Evolutionary conservation across 1,139 yeast genomes (phyloP).

Genomic region (Yamadazyma conglobata): DNA sequence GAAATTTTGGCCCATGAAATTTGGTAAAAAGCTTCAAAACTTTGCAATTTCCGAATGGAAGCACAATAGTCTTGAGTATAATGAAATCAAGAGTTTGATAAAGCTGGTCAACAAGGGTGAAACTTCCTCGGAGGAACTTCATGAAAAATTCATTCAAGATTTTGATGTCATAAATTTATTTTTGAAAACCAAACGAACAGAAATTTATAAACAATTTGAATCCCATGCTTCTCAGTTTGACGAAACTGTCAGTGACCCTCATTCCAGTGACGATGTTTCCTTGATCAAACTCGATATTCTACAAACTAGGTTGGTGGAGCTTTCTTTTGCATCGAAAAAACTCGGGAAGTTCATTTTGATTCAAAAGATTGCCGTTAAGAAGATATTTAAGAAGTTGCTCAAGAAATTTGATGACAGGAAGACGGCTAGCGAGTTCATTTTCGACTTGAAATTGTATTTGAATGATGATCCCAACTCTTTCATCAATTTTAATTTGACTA

Average conservation of each 20-base stretch:
- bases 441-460: constrained; percentile 34
- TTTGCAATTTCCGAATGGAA: constrained; percentile 89
- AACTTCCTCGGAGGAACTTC: constrained; percentile 20
- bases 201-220: constrained; percentile 37
- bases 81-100: constrained; percentile 64
- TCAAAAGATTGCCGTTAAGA: constrained; percentile 79
- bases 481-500: constrained; percentile 60
- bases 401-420: constrained; percentile 51
- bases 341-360: constrained; percentile 71
- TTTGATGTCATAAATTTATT: constrained; percentile 57
- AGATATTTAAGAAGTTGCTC: constrained; percentile 73
- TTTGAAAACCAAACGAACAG: constrained; percentile 64
- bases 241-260: constrained; percentile 8
- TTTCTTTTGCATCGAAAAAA: constrained; percentile 63
- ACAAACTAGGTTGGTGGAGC: constrained; percentile 37
- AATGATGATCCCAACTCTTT: constrained; percentile 50
- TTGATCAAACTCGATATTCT: constrained; percentile 23
- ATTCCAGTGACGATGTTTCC: constrained; percentile 7
- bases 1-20: constrained; percentile 55
- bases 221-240: constrained; percentile 19
- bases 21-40: constrained; percentile 70
- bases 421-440: constrained; percentile 34
- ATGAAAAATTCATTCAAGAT: constrained; percentile 40
- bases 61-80: constrained; percentile 77
- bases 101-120: constrained; percentile 15